These are phyloP conservation scores for Candida dubliniensis DNA, from an alignment of 1,139 yeast species.

Conservation along the genomic window DNA sequence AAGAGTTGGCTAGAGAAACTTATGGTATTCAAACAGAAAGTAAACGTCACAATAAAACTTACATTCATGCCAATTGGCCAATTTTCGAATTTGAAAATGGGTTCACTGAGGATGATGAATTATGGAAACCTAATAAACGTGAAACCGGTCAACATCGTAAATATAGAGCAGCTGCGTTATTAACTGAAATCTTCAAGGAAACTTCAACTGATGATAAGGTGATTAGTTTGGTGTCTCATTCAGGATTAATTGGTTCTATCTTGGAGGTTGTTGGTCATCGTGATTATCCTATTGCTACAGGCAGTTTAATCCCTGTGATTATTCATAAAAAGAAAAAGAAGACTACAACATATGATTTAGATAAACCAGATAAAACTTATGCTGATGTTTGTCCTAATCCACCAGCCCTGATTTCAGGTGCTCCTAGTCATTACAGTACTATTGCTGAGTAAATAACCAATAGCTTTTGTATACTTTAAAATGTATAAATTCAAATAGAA, in stretches of 20 bases:
- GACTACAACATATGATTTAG: constrained; percentile 12
- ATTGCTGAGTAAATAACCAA: neutral
- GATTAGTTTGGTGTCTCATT: constrained; percentile 38
- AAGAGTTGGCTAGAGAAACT: constrained; percentile 38
- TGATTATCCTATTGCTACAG: constrained; percentile 13
- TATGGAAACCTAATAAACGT: constrained; percentile 23
- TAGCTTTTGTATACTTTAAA: too few relatives aligned
- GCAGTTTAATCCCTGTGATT: constrained; percentile 16
- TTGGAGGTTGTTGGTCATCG: constrained; percentile 29
- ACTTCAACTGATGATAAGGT: constrained; percentile 22
- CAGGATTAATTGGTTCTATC: constrained; percentile 34
- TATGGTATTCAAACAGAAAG: constrained; percentile 42
- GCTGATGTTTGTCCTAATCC: constrained; percentile 16
- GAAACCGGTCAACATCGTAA: constrained; percentile 19
- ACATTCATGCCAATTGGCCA: constrained; percentile 24
- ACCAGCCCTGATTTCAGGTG: constrained; percentile 11
- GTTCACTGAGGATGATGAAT: constrained; percentile 29
- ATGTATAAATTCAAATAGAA: neutral
- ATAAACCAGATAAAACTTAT: constrained; percentile 18
- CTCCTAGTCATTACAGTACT: constrained; percentile 7
- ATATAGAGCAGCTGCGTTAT: constrained; percentile 28
- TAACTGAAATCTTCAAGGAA: constrained; percentile 30
- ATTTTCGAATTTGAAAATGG: constrained; percentile 27
- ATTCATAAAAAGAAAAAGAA: constrained; percentile 12
- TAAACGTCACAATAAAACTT: constrained; percentile 30